A percentile compares a stretch with the other conserved stretches of the same genome.
phyloP scores from a whole-genome alignment of 352 stramenopile genomes.

The Phytophthora colocasiae region DNA sequence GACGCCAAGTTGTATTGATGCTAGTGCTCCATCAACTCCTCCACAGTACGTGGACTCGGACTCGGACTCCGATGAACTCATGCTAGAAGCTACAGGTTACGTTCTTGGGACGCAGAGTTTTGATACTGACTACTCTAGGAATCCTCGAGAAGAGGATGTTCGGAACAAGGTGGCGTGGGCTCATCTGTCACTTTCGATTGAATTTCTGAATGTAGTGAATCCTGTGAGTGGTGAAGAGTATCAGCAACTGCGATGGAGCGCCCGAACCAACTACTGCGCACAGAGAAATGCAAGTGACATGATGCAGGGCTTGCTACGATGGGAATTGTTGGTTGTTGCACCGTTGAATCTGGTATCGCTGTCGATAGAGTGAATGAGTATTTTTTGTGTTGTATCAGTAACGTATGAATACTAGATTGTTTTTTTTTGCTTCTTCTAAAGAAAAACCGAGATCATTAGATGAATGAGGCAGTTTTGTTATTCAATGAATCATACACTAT shows the following conservation, averaged over 20 bases:
- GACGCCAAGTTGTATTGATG: constrained; percentile 12
- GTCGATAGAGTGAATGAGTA: constrained; percentile 23
- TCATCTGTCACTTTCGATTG: constrained; percentile 48
- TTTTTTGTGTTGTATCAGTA: neutral
- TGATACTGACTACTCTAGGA: constrained; percentile 32
- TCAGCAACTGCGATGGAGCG: constrained; percentile 45
- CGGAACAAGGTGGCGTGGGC: constrained; percentile 43
- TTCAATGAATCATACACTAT: too few relatives aligned
- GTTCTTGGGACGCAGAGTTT: constrained; percentile 52
- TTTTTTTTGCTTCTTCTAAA: too few relatives aligned
- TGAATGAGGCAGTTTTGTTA: too few relatives aligned
- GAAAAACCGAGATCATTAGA: too few relatives aligned
- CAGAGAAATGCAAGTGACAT: constrained; percentile 46
- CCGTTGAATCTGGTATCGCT: constrained; percentile 35
- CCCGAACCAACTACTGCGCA: constrained; percentile 51
- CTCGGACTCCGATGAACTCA: constrained; percentile 14
- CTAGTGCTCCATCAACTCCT: constrained; percentile 18
- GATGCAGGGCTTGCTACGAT: constrained; percentile 45
- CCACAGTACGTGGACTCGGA: constrained; percentile 17
- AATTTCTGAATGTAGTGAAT: constrained; percentile 45
- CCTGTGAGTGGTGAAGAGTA: constrained; percentile 32
- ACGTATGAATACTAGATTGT: too few relatives aligned
- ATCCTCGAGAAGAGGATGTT: constrained; percentile 12
- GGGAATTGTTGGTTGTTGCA: constrained; percentile 45
- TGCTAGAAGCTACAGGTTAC: constrained; percentile 34